Evolutionary conservation across 164 flowering plant genomes (phyloP).

Genomic region (Platanus orientalis): DNA sequence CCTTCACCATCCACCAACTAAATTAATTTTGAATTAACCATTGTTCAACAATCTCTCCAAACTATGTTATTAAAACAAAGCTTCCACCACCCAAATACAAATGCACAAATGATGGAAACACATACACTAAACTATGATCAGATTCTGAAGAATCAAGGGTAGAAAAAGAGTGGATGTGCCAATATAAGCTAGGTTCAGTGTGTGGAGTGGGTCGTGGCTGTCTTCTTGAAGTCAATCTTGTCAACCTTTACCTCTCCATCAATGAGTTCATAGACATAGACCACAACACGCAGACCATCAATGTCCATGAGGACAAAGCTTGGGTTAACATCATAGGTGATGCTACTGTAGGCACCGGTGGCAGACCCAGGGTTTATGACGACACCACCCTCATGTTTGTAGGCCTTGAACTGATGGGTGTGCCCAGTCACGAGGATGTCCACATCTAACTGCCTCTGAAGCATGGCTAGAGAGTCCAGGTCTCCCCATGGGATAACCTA

Average conservation of each 20-base stretch:
- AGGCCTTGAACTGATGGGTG: conserved; percentile 64
- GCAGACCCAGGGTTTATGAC: conserved; percentile 90
- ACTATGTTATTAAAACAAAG: no score
- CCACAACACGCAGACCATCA: conserved; percentile 75
- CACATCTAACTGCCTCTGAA: conserved; percentile 92
- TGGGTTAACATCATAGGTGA: conserved; percentile 84
- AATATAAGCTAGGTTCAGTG: not conserved
- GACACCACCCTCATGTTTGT: conserved; percentile 65
- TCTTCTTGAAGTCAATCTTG: conserved; percentile 85
- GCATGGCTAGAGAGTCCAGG: conserved; percentile 93
- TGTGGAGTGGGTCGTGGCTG: conserved; percentile 29
- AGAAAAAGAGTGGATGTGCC: not conserved
- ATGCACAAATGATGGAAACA: no score
- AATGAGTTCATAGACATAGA: conserved; percentile 82
- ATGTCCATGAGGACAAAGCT: conserved; percentile 91
- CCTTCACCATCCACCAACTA: no score
- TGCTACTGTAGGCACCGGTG: conserved; percentile 79
- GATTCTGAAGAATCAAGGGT: no score
- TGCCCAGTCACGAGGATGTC: conserved; percentile 96
- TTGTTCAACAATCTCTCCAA: no score
- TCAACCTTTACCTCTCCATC: conserved; percentile 92
- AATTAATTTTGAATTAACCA: no score
- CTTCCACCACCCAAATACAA: no score
- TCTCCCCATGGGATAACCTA: conserved; percentile 97
- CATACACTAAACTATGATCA: no score